These are phyloP conservation scores for Cystofilobasidium macerans DNA, from an alignment of 768 basidiomycete genomes.

Conservation along the genomic window DNA sequence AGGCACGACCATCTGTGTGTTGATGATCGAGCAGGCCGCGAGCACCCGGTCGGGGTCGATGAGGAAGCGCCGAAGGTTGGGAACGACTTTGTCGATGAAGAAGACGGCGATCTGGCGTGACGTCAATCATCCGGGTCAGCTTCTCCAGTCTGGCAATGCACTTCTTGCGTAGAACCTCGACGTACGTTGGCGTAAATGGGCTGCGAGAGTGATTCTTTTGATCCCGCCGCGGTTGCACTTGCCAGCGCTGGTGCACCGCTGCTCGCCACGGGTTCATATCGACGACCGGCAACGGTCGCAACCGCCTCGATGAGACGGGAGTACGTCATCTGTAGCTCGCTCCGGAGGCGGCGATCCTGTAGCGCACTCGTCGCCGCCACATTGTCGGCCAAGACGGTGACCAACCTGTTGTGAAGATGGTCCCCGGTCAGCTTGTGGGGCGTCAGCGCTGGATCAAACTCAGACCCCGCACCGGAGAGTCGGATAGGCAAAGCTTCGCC, in stretches of 20 bases:
- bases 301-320: constrained; percentile 72
- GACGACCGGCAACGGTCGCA: constrained; percentile 48
- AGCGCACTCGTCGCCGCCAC: constrained; percentile 77
- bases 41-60: constrained; percentile 73
- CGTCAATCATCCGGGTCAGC: constrained; percentile 1
- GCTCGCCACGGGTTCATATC: not conserved
- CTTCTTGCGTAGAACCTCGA: not conserved
- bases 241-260: not conserved
- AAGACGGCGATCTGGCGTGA: constrained; percentile 59
- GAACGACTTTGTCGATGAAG: constrained; percentile 57
- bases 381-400: constrained; percentile 69
- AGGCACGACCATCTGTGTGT: constrained; percentile 72
- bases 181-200: constrained; percentile 11
- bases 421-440: not conserved
- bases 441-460: not conserved
- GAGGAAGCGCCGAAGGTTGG: constrained; percentile 65
- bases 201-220: not conserved
- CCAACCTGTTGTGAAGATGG: constrained; percentile 45
- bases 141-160: not conserved
- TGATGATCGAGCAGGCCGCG: constrained; percentile 66
- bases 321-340: constrained; percentile 85
- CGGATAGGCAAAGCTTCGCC: constrained; percentile 45
- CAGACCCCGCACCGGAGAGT: constrained; percentile 51
- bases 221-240: not conserved
- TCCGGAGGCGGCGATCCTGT: constrained; percentile 75